Percentiles rank a stretch among this genome's conserved stretches.
Conservation (phyloP, 371 early-diverging fungal genomes). For the Paraphysoderma sedebokerense region DNA sequence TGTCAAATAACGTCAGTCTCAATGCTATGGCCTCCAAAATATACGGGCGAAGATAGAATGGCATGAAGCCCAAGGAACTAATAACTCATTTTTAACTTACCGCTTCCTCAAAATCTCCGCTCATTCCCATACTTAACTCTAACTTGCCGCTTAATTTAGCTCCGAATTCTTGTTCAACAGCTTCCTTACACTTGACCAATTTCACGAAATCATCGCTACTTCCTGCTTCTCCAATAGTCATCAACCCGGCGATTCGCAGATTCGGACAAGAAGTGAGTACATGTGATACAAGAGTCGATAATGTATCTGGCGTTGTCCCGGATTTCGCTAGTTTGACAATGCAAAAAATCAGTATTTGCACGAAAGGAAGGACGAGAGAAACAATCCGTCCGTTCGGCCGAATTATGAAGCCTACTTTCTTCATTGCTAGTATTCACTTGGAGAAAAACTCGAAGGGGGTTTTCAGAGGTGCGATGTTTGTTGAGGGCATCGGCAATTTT, state of each 20-base stretch:
- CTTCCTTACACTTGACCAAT: conserved; percentile 9
- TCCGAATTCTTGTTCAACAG: conserved; percentile 21
- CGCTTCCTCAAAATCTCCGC: conserved; percentile 79
- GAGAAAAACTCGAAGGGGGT: conserved; percentile 58
- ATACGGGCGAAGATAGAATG: too few relatives aligned
- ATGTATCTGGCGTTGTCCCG: conserved; percentile 39
- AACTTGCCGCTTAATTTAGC: conserved; percentile 16
- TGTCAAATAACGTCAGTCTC: too few relatives aligned
- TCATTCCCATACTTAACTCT: conserved; percentile 94
- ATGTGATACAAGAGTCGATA: conserved; percentile 29
- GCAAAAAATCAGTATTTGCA: not conserved
- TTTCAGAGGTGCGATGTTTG: conserved; percentile 34
- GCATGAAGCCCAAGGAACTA: too few relatives aligned
- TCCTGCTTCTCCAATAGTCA: conserved; percentile 79
- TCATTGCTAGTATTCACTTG: conserved; percentile 92
- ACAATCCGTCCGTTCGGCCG: not conserved
- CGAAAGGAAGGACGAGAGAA: not conserved
- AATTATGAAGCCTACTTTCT: conserved; percentile 14
- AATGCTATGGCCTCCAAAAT: too few relatives aligned
- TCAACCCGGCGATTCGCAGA: conserved; percentile 61
- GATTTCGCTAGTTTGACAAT: conserved; percentile 51
- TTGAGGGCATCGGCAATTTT: conserved; percentile 69
- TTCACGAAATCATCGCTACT: conserved; percentile 13
- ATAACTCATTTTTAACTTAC: too few relatives aligned
- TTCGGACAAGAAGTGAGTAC: conserved; percentile 46